Conservation (phyloP, 306 rosid species). For the Lupinus albus region DNA sequence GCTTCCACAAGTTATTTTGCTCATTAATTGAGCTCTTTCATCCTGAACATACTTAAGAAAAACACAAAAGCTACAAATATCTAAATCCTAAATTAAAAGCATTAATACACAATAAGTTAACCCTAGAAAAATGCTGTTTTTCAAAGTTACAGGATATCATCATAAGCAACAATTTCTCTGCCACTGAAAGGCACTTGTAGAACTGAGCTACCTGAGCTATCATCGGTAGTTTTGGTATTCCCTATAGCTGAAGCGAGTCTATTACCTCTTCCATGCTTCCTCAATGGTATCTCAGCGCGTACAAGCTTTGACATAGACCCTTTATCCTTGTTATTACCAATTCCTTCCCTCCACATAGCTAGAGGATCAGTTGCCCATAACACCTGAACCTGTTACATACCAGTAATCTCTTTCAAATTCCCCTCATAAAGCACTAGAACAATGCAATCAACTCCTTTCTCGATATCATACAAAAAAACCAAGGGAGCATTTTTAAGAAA, state of each 20-base stretch:
- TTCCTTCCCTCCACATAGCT: constrained; percentile 88
- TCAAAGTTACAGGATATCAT: constrained; percentile 63
- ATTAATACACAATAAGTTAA: constrained; percentile 36
- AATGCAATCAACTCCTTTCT: constrained; percentile 11
- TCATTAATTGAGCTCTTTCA: constrained; percentile 15
- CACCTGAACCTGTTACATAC: constrained; percentile 64
- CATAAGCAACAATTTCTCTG: constrained; percentile 85
- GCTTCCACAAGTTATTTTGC: constrained; percentile 35
- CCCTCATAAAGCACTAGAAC: background rate
- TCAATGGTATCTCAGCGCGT: constrained; percentile 77
- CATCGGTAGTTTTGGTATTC: constrained; percentile 52
- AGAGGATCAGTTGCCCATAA: constrained; percentile 88
- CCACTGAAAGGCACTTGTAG: constrained; percentile 62
- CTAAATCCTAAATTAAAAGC: constrained; percentile 28
- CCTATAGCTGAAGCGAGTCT: constrained; percentile 74
- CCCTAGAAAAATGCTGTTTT: constrained; percentile 12
- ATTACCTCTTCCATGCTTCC: constrained; percentile 79
- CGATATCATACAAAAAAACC: constrained; percentile 9
- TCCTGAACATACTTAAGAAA: background rate
- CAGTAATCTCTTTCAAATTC: constrained; percentile 3
- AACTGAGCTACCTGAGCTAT: constrained; percentile 44
- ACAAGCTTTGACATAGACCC: constrained; percentile 73
- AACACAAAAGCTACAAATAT: background rate
- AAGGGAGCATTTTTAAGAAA: background rate
- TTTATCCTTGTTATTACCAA: constrained; percentile 58